Percentiles rank a stretch among this genome's conserved stretches.
Evolutionary conservation across 2,329 filamentous ascomycete species (phyloP).

Genomic region (Diaporthe nobilis): DNA sequence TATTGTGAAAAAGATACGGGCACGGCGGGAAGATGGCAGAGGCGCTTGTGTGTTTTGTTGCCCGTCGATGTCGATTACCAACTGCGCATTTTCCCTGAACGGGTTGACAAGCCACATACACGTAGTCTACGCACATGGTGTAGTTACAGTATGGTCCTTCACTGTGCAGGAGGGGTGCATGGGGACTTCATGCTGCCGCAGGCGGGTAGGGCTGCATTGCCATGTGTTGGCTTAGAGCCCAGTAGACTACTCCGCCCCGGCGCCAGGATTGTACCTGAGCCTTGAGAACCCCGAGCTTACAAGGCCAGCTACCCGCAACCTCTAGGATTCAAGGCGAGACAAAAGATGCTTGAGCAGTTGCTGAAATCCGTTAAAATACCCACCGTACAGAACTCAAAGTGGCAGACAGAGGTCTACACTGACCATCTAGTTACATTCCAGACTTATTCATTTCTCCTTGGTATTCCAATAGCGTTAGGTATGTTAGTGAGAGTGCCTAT

Average conservation of each 20-base stretch:
- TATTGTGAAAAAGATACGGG: not conserved
- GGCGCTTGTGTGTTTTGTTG: not conserved
- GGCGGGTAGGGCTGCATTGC: constrained; percentile 42
- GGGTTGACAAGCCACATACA: not conserved
- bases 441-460: too few species aligned
- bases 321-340: not conserved
- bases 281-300: not conserved
- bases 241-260: constrained; percentile 7
- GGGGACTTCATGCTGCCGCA: not conserved
- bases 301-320: not conserved
- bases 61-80: too few species aligned
- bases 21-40: not conserved
- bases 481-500: too few species aligned
- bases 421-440: too few species aligned
- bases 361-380: not conserved
- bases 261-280: not conserved
- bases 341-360: not conserved
- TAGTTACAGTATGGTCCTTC: not conserved
- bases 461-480: not conserved
- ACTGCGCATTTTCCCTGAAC: not conserved
- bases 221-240: constrained; percentile 16
- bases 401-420: not conserved
- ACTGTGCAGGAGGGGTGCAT: constrained; percentile 29
- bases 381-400: too few species aligned
- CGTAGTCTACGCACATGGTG: not conserved